Evolutionary conservation across 352 stramenopile genomes (phyloP).

Genomic region (Plasmopara halstedii): DNA sequence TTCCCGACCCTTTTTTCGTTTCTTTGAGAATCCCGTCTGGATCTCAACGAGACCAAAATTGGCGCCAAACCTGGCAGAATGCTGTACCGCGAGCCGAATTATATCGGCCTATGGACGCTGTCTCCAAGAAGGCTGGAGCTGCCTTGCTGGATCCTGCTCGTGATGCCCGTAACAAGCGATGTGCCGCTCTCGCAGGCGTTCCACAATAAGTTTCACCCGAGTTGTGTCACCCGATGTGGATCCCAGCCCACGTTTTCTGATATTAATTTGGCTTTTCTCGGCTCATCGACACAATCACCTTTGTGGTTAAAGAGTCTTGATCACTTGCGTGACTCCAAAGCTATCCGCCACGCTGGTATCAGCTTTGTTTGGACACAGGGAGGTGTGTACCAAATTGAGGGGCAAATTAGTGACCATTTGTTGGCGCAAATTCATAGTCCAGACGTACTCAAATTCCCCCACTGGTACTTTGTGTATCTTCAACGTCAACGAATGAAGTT

Average conservation of each 20-base stretch:
- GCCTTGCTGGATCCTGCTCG: neutral
- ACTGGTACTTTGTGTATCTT: neutral
- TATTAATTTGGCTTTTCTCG: neutral
- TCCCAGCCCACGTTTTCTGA: neutral
- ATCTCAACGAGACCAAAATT: neutral
- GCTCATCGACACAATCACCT: neutral
- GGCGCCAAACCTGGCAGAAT: neutral
- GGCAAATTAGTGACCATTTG: too few species aligned
- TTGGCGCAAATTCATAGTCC: neutral
- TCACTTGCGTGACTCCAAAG: too few species aligned
- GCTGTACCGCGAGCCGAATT: neutral
- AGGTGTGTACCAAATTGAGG: neutral
- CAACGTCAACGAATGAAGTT: neutral
- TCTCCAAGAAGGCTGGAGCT: neutral
- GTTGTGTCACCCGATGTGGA: neutral
- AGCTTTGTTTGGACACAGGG: neutral
- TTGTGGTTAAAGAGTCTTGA: too few species aligned
- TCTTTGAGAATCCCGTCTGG: neutral
- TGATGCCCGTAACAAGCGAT: neutral
- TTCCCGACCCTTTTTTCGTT: too few species aligned
- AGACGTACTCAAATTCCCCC: neutral
- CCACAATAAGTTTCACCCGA: neutral
- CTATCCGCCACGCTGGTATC: neutral
- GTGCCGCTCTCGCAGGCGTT: neutral
- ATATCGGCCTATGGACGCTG: neutral